A percentile compares a stretch with the other conserved stretches of the same genome.
Conservation (phyloP, 805 yeast species). For the Candida easanensis region DNA sequence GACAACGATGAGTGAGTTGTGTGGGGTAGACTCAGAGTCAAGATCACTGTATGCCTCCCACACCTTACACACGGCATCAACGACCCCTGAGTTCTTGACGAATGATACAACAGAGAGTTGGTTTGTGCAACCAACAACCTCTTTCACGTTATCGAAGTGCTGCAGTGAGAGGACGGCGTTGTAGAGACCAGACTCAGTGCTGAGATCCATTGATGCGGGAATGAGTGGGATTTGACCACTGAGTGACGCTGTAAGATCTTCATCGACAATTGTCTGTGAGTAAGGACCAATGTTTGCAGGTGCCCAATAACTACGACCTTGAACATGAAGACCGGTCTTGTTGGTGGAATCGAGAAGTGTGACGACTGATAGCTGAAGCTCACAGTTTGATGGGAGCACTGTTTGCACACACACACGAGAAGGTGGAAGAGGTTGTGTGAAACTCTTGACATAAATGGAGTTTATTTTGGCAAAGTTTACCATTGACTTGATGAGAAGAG, state of each 20-base stretch:
- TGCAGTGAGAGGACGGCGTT: slow-evolving; percentile 64
- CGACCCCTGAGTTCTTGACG: slow-evolving; percentile 36
- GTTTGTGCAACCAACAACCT: slow-evolving; percentile 45
- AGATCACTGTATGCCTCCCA: slow-evolving; percentile 45
- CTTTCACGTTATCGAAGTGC: slow-evolving; percentile 64
- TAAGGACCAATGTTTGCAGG: slow-evolving; percentile 98
- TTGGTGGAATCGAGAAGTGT: slow-evolving; percentile 33
- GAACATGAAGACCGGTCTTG: slow-evolving; percentile 81
- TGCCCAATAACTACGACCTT: slow-evolving; percentile 96
- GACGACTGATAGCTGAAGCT: slow-evolving; percentile 60
- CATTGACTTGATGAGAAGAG: slow-evolving; percentile 66
- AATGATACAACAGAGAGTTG: slow-evolving; percentile 55
- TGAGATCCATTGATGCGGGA: slow-evolving; percentile 65
- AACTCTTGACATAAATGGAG: slow-evolving; percentile 51
- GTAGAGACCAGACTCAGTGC: slow-evolving; percentile 20
- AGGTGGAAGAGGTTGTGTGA: slow-evolving; percentile 71
- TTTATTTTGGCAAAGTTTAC: slow-evolving; percentile 60
- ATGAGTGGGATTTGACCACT: slow-evolving; percentile 92
- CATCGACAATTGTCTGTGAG: slow-evolving; percentile 72
- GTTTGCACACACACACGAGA: slow-evolving; percentile 84
- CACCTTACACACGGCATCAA: slow-evolving; percentile 32
- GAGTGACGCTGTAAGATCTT: slow-evolving; percentile 49
- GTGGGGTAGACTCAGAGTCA: slow-evolving; percentile 25
- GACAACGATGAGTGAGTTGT: slow-evolving; percentile 44
- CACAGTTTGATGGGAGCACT: slow-evolving; percentile 33